These are phyloP conservation scores for Endothia cerciana DNA, from an alignment of 2,329 filamentous ascomycete species.

Conservation along the genomic window DNA sequence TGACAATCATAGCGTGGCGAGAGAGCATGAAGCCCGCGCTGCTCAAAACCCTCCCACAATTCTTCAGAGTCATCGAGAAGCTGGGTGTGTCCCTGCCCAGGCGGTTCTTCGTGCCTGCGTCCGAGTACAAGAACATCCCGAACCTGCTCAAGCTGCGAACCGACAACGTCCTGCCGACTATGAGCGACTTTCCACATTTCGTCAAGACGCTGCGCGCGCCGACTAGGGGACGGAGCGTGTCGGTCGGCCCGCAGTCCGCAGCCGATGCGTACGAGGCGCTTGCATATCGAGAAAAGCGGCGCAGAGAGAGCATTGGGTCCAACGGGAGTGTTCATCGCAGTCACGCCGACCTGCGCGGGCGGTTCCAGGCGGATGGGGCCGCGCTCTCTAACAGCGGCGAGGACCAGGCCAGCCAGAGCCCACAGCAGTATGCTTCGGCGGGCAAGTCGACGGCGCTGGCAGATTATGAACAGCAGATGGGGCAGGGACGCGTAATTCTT, in stretches of 20 bases:
- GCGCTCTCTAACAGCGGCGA: slow-evolving; percentile 33
- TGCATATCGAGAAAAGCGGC: slow-evolving; percentile 76
- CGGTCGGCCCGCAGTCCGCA: slow-evolving; percentile 90
- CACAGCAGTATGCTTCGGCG: slow-evolving; percentile 35
- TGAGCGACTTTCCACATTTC: slow-evolving; percentile 84
- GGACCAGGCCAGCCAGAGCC: slow-evolving; percentile 48
- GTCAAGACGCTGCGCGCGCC: slow-evolving; percentile 82
- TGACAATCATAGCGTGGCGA: slow-evolving; percentile 87
- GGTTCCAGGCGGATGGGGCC: slow-evolving; percentile 35
- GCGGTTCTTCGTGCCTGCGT: slow-evolving; percentile 88
- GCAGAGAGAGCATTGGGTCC: slow-evolving; percentile 59
- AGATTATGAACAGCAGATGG: slow-evolving; percentile 76
- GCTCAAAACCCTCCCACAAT: slow-evolving; percentile 76
- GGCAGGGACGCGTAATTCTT: slow-evolving; percentile 58
- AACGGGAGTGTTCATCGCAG: slow-evolving; percentile 53
- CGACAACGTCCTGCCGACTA: slow-evolving; percentile 87
- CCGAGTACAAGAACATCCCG: slow-evolving; percentile 86
- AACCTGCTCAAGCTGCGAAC: slow-evolving; percentile 66
- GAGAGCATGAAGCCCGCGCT: slow-evolving; percentile 85
- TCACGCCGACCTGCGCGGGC: slow-evolving; percentile 45
- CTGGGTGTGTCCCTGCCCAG: slow-evolving; percentile 80
- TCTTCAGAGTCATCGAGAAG: slow-evolving; percentile 85
- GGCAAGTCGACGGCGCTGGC: slow-evolving; percentile 48
- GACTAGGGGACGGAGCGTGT: slow-evolving; percentile 77
- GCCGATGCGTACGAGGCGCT: slow-evolving; percentile 96